phyloP scores from a whole-genome alignment of 805 yeast species.

The Torulaspora quercuum region DNA sequence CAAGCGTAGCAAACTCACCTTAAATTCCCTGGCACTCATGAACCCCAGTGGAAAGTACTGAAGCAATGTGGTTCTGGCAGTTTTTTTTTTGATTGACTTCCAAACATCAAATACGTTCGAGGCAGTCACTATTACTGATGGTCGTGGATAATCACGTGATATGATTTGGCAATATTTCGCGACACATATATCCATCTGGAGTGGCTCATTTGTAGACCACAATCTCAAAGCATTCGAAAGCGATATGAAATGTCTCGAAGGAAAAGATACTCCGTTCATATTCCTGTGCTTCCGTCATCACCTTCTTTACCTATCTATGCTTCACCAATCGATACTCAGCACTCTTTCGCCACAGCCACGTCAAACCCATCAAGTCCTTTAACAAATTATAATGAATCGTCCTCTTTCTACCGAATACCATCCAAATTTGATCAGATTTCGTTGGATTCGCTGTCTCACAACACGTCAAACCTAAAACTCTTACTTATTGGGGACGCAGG shows the following conservation, averaged over 20 bases:
- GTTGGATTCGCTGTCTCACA: conserved; percentile 12
- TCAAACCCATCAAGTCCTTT: conserved; percentile 15
- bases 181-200: no score
- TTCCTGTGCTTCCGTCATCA: conserved; percentile 15
- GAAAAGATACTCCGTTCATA: conserved; percentile 19
- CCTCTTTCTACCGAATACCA: conserved; percentile 10
- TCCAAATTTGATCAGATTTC: conserved; percentile 16
- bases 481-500: conserved; percentile 46
- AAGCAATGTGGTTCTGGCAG: no score
- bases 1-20: no score
- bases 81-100: no score
- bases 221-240: no score
- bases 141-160: no score
- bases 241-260: conserved; percentile 20
- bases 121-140: no score
- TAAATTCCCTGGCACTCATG: no score
- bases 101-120: no score
- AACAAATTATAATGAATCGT: conserved; percentile 7
- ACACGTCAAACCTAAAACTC: conserved; percentile 35
- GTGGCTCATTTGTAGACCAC: no score
- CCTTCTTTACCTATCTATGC: conserved; percentile 22
- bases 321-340: conserved; percentile 11
- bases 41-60: no score
- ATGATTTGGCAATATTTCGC: no score
- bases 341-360: conserved; percentile 4